These are phyloP conservation scores for Fusarium bulbicola DNA, from an alignment of 2,329 filamentous ascomycete genomes.

Conservation along the genomic window DNA sequence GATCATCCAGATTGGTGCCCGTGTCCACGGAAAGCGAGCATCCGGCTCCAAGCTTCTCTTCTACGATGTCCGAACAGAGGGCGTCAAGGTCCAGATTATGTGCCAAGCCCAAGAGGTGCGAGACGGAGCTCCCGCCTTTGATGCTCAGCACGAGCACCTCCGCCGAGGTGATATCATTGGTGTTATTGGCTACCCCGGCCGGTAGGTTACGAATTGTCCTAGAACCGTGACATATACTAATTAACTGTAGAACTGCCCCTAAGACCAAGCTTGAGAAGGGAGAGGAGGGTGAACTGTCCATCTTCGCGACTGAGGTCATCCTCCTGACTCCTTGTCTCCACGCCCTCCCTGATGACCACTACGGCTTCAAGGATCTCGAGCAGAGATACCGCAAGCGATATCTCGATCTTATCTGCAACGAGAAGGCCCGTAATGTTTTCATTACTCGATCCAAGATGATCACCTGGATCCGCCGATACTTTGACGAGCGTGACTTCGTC, in stretches of 20 bases:
- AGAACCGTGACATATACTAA: slow-evolving; percentile 21
- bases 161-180: slow-evolving; percentile 94
- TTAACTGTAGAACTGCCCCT: slow-evolving; percentile 74
- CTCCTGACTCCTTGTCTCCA: slow-evolving; percentile 92
- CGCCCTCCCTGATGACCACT: slow-evolving; percentile 79
- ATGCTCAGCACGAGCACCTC: slow-evolving; percentile 88
- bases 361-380: slow-evolving; percentile 95
- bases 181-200: slow-evolving; percentile 43
- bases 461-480: slow-evolving; percentile 86
- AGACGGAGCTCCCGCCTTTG: slow-evolving; percentile 74
- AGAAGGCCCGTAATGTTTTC: slow-evolving; percentile 83
- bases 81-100: slow-evolving; percentile 85
- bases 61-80: slow-evolving; percentile 72
- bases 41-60: slow-evolving; percentile 88
- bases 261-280: slow-evolving; percentile 88
- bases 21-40: slow-evolving; percentile 88
- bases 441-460: slow-evolving; percentile 88
- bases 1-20: slow-evolving; percentile 79
- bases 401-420: slow-evolving; percentile 97
- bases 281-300: slow-evolving; percentile 81
- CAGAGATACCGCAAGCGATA: slow-evolving; percentile 93
- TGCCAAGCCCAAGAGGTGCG: slow-evolving; percentile 84
- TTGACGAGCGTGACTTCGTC: slow-evolving; percentile 87
- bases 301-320: slow-evolving; percentile 87
- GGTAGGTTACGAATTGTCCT: slow-evolving; percentile 26